Conservation (phyloP, 345 rosid species). For the Lepidium sativum region DNA sequence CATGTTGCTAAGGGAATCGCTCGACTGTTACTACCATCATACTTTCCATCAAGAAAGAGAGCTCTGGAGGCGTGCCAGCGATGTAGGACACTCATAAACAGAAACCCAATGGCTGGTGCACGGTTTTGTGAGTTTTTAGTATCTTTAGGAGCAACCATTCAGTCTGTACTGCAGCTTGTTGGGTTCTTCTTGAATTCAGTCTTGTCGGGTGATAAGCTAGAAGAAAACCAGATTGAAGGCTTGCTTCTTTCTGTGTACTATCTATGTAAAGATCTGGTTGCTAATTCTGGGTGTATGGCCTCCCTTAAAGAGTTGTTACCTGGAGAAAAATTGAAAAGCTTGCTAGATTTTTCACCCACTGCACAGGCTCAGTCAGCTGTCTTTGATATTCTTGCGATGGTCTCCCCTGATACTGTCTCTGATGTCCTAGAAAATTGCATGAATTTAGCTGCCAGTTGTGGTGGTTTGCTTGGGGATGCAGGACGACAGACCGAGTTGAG, state of each 20-base stretch:
- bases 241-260: constrained; percentile 43
- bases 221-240: constrained; percentile 61
- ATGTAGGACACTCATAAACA: constrained; percentile 64
- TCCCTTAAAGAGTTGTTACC: constrained; percentile 49
- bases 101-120: constrained; percentile 84
- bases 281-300: constrained; percentile 40
- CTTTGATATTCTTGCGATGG: constrained; percentile 40
- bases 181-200: constrained; percentile 46
- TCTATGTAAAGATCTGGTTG: constrained; percentile 50
- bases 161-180: constrained; percentile 57
- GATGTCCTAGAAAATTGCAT: constrained; percentile 60
- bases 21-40: constrained; percentile 74
- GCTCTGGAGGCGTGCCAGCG: constrained; percentile 74
- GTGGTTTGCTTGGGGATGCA: constrained; percentile 43
- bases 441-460: constrained; percentile 40
- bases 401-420: constrained; percentile 43
- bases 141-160: constrained; percentile 53
- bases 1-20: constrained; percentile 71
- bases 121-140: constrained; percentile 75
- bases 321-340: constrained; percentile 40
- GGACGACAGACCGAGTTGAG: constrained; percentile 65
- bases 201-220: constrained; percentile 40
- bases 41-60: constrained; percentile 67
- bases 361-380: constrained; percentile 53
- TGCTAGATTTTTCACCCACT: constrained; percentile 58